Conservation (phyloP, 345 rosid species). For the Salix suchowensis region DNA sequence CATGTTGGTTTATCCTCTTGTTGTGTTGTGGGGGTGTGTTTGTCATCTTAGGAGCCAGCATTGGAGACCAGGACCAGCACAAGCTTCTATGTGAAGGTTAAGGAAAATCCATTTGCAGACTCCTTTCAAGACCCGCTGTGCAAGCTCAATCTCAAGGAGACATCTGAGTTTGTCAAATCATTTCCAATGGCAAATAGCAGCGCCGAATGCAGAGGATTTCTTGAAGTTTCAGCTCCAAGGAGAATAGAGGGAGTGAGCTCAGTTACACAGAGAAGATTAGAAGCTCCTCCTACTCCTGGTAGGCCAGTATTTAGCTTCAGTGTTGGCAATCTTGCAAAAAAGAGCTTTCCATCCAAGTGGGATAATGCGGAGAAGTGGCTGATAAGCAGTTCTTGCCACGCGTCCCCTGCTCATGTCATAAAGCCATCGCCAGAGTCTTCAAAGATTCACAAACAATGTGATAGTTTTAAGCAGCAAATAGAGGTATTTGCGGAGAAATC, state of each 20-base stretch:
- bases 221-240: conserved; percentile 42
- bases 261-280: conserved; percentile 43
- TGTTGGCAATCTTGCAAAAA: conserved; percentile 44
- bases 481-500: conserved; percentile 62
- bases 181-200: conserved; percentile 39
- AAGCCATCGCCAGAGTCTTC: conserved; percentile 31
- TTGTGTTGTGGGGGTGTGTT: neutral
- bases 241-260: conserved; percentile 54
- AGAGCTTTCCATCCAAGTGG: conserved; percentile 91
- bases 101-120: conserved; percentile 56
- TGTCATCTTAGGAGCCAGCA: conserved; percentile 30
- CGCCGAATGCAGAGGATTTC: conserved; percentile 32
- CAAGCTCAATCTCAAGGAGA: conserved; percentile 68
- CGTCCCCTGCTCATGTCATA: conserved; percentile 61
- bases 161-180: conserved; percentile 65
- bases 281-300: conserved; percentile 74
- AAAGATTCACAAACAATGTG: conserved; percentile 34
- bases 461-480: conserved; percentile 33
- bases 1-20: neutral
- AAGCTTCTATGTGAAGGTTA: conserved; percentile 31
- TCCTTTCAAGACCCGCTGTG: conserved; percentile 54
- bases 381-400: conserved; percentile 48
- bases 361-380: conserved; percentile 94
- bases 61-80: conserved; percentile 26
- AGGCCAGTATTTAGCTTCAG: conserved; percentile 77